phyloP scores from a whole-genome alignment of 2,329 filamentous ascomycete genomes.

The Aspergillus oerlinghausenensis region DNA sequence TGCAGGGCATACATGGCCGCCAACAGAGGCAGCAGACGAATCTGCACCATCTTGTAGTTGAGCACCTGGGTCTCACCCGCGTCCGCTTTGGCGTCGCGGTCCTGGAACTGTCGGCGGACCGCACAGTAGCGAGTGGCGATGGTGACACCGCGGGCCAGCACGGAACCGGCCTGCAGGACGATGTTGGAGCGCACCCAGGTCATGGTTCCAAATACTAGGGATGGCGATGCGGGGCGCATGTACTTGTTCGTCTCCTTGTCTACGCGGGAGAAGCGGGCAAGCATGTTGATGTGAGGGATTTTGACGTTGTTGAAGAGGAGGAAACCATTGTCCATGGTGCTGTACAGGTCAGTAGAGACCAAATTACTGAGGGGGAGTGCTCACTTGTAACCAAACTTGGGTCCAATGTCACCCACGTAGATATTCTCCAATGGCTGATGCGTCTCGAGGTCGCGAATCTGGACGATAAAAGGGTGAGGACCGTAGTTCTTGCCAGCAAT shows the following conservation, averaged over 20 bases:
- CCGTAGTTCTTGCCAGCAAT: constrained; percentile 65
- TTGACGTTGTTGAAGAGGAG: constrained; percentile 72
- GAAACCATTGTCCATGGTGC: constrained; percentile 78
- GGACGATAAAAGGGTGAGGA: constrained; percentile 74
- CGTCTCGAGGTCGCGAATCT: constrained; percentile 65
- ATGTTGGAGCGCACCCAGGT: constrained; percentile 72
- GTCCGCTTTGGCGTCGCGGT: constrained; percentile 59
- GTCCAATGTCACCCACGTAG: constrained; percentile 74
- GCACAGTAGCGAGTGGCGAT: constrained; percentile 72
- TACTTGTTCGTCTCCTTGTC: constrained; percentile 67
- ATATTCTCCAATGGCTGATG: constrained; percentile 65
- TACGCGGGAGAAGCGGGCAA: constrained; percentile 65
- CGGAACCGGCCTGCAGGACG: constrained; percentile 66
- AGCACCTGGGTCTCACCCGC: constrained; percentile 68
- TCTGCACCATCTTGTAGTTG: constrained; percentile 78
- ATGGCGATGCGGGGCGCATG: constrained; percentile 60
- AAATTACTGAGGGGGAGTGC: constrained; percentile 6
- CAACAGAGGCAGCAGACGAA: constrained; percentile 66
- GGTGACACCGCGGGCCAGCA: constrained; percentile 70
- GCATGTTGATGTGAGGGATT: constrained; percentile 69
- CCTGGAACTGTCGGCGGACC: constrained; percentile 72
- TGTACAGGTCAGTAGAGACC: constrained; percentile 16
- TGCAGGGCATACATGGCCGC: constrained; percentile 73
- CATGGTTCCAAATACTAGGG: constrained; percentile 68
- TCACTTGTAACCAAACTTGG: constrained; percentile 70